phyloP scores from a whole-genome alignment of 2,329 filamentous ascomycete species.

The Colletotrichum cereale region DNA sequence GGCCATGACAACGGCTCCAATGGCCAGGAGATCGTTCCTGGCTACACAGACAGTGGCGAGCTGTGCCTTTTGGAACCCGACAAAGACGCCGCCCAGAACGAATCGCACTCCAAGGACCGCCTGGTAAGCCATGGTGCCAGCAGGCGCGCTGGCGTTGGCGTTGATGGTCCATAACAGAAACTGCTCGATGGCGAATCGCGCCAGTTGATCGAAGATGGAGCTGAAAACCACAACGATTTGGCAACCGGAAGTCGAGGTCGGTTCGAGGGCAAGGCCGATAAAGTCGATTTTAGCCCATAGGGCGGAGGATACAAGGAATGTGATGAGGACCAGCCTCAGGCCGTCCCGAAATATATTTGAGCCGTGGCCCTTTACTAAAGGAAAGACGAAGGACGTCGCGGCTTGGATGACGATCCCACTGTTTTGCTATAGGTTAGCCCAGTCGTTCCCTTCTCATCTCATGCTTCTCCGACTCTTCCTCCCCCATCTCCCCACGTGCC shows the following conservation, averaged over 20 bases:
- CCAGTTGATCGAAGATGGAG: slow-evolving; percentile 68
- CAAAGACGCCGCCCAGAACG: slow-evolving; percentile 65
- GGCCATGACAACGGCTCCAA: slow-evolving; percentile 60
- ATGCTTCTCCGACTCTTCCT: not conserved
- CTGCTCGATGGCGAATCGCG: slow-evolving; percentile 66
- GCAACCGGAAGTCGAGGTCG: slow-evolving; percentile 58
- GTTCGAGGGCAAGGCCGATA: slow-evolving; percentile 61
- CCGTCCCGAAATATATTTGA: slow-evolving; percentile 66
- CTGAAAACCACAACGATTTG: slow-evolving; percentile 66
- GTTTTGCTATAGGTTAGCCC: slow-evolving; percentile 45
- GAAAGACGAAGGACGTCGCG: slow-evolving; percentile 60
- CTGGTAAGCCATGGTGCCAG: slow-evolving; percentile 58
- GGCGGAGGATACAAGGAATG: slow-evolving; percentile 63
- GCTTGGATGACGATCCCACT: slow-evolving; percentile 68
- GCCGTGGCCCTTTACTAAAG: slow-evolving; percentile 61
- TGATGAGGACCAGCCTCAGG: slow-evolving; percentile 73
- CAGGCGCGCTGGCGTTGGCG: slow-evolving; percentile 52
- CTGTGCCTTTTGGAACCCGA: slow-evolving; percentile 66
- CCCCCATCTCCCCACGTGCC: slow-evolving; percentile 3
- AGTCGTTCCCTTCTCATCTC: slow-evolving; percentile 29
- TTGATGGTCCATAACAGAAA: slow-evolving; percentile 65
- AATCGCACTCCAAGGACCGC: slow-evolving; percentile 61
- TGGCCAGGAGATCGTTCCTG: slow-evolving; percentile 56
- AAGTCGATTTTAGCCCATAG: slow-evolving; percentile 69
- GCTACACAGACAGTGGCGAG: slow-evolving; percentile 66